Evolutionary conservation across 2,329 filamentous ascomycete species (phyloP).

Genomic region (Arachnopeziza araneosa): DNA sequence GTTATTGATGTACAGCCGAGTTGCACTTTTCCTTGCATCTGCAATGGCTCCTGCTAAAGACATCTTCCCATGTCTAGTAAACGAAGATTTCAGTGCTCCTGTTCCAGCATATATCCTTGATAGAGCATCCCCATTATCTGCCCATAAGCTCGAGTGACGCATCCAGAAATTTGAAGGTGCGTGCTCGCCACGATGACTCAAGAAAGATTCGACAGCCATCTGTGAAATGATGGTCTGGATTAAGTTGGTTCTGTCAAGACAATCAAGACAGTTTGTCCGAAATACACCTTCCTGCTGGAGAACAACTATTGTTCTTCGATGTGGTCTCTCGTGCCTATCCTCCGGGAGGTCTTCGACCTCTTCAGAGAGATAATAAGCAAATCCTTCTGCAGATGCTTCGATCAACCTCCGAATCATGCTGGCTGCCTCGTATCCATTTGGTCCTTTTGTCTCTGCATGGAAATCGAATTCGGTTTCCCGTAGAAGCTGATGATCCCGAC

Average conservation of each 20-base stretch:
- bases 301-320: slow-evolving; percentile 54
- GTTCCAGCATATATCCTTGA: slow-evolving; percentile 97
- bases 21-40: slow-evolving; percentile 92
- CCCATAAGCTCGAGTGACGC: slow-evolving; percentile 89
- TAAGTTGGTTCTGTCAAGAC: slow-evolving; percentile 89
- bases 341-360: slow-evolving; percentile 44
- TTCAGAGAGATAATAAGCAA: slow-evolving; percentile 87
- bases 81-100: slow-evolving; percentile 90
- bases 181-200: slow-evolving; percentile 64
- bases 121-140: slow-evolving; percentile 90
- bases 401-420: slow-evolving; percentile 75
- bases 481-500: slow-evolving; percentile 67
- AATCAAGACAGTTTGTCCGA: slow-evolving; percentile 93
- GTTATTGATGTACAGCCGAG: slow-evolving; percentile 94
- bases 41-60: slow-evolving; percentile 87
- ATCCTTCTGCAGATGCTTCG: slow-evolving; percentile 72
- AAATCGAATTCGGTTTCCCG: slow-evolving; percentile 90
- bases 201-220: slow-evolving; percentile 83
- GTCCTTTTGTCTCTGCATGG: slow-evolving; percentile 85
- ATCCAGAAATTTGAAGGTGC: slow-evolving; percentile 82
- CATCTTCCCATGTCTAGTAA: slow-evolving; percentile 93
- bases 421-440: slow-evolving; percentile 86
- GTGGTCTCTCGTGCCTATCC: slow-evolving; percentile 34
- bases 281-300: slow-evolving; percentile 95
- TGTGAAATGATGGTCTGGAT: slow-evolving; percentile 94